Base-by-base conservation (phyloP, 768 basidiomycete genomes). In the Leccinum pellstonianum region DNA sequence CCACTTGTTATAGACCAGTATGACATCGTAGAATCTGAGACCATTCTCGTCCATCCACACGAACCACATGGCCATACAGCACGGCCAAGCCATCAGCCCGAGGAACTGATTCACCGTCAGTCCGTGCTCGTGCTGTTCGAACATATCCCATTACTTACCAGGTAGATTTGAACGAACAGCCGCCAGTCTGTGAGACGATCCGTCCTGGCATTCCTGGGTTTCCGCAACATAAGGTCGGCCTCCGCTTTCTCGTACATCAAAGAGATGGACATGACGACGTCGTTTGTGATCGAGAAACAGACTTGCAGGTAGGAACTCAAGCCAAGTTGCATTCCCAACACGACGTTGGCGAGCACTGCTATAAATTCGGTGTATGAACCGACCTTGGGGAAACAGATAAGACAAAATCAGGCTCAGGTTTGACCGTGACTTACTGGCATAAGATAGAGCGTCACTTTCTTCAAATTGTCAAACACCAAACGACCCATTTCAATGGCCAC, bases 301-400 rank as follows among this genome's bases (percentile, higher is more conserved):
- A 80, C 77, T 70, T 86, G 84, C 14, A 85, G 69, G 59, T 79
- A 81, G 4, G 82, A 81, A 64, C 80, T 81, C 41, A 87, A 74
- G 6, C 81, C 74, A 54, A 84, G 79, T 54, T 85, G 86, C 67
- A 86, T 81, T 54, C 86, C 86, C 29, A 86, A 68, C 64, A 85
- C 71, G 38, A 84, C 81, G 58, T 84, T 85, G 51, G 80, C 60
- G 11, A 86, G 73, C 54, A 87, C 82, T 1, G 75, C 76, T 75
- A 84, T 79, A 59, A 85, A 79, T 63, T 86, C 84, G 17, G 83
- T 80, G 73, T 85, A 87, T 21, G 80, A 80, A 31, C 83, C 82
- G n/a, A 81, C 79, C 73, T 80, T 61, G 19, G 12, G 3, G 12
- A 31, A 9, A 17, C 10, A 58, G 5, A 2, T 61, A 12, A 60